phyloP scores from a whole-genome alignment of 2,329 filamentous ascomycete species.

The Xylariaceae sp. region DNA sequence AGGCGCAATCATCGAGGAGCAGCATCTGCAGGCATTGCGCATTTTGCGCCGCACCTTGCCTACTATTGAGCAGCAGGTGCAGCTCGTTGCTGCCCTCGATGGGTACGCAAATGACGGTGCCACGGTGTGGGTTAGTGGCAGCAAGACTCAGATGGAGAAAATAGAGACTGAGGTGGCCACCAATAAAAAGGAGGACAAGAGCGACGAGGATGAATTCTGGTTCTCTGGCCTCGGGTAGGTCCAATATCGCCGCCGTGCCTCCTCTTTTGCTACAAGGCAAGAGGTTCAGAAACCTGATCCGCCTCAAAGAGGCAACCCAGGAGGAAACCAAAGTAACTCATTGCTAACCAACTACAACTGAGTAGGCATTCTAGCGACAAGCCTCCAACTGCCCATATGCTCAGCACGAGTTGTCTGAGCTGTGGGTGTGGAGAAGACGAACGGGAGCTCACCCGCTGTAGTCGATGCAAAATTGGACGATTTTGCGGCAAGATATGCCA shows the following conservation, averaged over 20 bases:
- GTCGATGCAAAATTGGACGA: conserved; percentile 17
- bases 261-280: neutral
- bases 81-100: conserved; percentile 20
- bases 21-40: conserved; percentile 12
- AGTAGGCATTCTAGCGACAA: conserved; percentile 21
- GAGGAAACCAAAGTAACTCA: neutral
- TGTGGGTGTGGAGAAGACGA: conserved; percentile 16
- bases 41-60: conserved; percentile 16
- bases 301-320: too few relatives aligned
- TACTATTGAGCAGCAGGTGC: conserved; percentile 24
- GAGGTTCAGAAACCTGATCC: too few relatives aligned
- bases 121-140: conserved; percentile 20
- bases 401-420: conserved; percentile 17
- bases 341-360: neutral
- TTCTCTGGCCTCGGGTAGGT: conserved; percentile 25
- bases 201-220: conserved; percentile 21
- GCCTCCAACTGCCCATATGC: conserved; percentile 12
- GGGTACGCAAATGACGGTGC: conserved; percentile 24
- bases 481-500: conserved; percentile 22
- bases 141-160: conserved; percentile 8
- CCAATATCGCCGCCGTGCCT: neutral
- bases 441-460: conserved; percentile 11
- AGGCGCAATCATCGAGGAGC: conserved; percentile 15
- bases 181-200: conserved; percentile 2
- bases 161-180: neutral